Percentiles rank a stretch among this genome's conserved stretches.
These are phyloP conservation scores for Plasmodium berghei DNA, from an alignment of 169 alveolate genomes.

Conservation along the genomic window DNA sequence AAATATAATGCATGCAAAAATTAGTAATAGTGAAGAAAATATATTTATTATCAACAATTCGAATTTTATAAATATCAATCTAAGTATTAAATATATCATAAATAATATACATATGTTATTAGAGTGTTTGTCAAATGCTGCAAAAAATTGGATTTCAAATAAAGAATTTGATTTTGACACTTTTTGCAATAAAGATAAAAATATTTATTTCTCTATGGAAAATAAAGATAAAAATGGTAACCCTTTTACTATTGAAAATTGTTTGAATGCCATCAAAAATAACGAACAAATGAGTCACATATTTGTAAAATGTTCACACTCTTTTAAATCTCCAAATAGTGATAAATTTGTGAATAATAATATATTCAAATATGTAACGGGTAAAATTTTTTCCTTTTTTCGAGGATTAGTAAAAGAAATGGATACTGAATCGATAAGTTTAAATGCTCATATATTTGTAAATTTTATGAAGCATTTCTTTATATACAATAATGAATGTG, in stretches of 20 bases:
- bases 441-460: conserved; percentile 15
- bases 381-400: conserved; percentile 40
- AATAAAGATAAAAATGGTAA: not conserved
- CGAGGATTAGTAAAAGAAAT: conserved; percentile 10
- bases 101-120: conserved; percentile 28
- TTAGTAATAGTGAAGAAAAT: conserved; percentile 30
- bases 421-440: conserved; percentile 52
- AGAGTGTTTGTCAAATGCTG: conserved; percentile 4
- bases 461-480: conserved; percentile 27
- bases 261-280: not conserved
- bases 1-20: not conserved
- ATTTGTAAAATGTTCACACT: not conserved
- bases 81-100: conserved; percentile 42
- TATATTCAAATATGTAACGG: conserved; percentile 28
- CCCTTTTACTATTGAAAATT: not conserved
- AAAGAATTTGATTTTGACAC: conserved; percentile 32
- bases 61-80: conserved; percentile 23
- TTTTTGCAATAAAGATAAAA: conserved; percentile 3
- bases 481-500: conserved; percentile 22
- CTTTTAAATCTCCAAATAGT: not conserved
- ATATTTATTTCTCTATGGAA: conserved; percentile 8
- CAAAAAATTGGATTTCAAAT: conserved; percentile 27
- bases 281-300: not conserved
- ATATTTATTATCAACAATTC: conserved; percentile 9
- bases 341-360: not conserved